A percentile compares a stretch with the other conserved stretches of the same genome.
Evolutionary conservation across 805 yeast species (phyloP).

Genomic region (Candida hispaniensis): DNA sequence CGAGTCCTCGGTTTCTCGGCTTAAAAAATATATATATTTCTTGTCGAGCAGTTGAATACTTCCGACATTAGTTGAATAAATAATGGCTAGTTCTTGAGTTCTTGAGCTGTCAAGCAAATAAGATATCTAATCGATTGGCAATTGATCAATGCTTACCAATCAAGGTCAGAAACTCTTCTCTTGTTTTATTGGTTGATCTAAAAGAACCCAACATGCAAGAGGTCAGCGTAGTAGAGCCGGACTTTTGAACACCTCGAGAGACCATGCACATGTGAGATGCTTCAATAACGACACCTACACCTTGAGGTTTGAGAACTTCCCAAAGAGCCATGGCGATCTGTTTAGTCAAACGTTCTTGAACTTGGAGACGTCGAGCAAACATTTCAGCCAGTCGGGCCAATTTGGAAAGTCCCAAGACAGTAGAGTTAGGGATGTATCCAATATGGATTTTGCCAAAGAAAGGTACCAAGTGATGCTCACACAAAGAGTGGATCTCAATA

Average conservation of each 20-base stretch:
- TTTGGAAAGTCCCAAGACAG: constrained; percentile 85
- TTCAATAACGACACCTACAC: constrained; percentile 97
- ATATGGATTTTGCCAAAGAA: constrained; percentile 95
- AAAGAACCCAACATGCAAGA: constrained; percentile 97
- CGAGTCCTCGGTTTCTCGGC: no score
- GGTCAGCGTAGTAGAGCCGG: constrained; percentile 87
- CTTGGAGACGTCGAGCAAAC: constrained; percentile 92
- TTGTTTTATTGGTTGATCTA: constrained; percentile 84
- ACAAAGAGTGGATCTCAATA: constrained; percentile 80
- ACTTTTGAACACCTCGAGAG: constrained; percentile 91
- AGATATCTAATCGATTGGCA: no score
- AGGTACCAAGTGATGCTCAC: constrained; percentile 98
- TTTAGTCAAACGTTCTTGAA: constrained; percentile 94
- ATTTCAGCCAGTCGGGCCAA: constrained; percentile 93
- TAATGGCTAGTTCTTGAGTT: constrained; percentile 1
- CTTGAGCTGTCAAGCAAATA: no score
- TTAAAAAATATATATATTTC: no score
- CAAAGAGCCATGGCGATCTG: constrained; percentile 94
- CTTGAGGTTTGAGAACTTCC: constrained; percentile 85
- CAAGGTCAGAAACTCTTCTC: constrained; percentile 87
- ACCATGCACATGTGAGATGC: constrained; percentile 99
- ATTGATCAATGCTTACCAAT: constrained; percentile 44
- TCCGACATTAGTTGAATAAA: constrained; percentile 16
- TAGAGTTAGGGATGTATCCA: constrained; percentile 92
- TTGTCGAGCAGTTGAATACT: constrained; percentile 16